Evolutionary conservation across 192 early-diverging fungal genomes (phyloP).

Genomic region (Pilobolus umbonatus): DNA sequence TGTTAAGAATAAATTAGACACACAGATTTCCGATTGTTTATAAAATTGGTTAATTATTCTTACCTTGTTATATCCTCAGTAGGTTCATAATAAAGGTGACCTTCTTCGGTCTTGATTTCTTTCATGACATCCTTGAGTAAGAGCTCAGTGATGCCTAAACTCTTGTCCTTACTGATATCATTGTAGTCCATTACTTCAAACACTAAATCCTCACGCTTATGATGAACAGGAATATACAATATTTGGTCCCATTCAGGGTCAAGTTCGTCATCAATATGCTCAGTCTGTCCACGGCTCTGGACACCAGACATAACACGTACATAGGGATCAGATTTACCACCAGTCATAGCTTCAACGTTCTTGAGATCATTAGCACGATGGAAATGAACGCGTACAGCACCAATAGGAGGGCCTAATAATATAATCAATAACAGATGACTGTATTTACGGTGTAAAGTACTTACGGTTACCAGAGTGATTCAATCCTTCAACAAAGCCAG

Average conservation of each 20-base stretch:
- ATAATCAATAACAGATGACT: too few species aligned
- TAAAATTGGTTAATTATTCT: slow-evolving; percentile 6
- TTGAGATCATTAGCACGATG: slow-evolving; percentile 68
- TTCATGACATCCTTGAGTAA: slow-evolving; percentile 58
- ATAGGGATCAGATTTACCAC: slow-evolving; percentile 91
- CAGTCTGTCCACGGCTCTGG: slow-evolving; percentile 66
- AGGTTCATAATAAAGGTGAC: slow-evolving; percentile 27
- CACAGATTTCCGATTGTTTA: neutral
- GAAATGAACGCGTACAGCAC: slow-evolving; percentile 74
- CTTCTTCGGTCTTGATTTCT: slow-evolving; percentile 35
- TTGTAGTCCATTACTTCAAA: slow-evolving; percentile 89
- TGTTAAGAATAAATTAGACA: too few species aligned
- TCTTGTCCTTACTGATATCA: slow-evolving; percentile 77
- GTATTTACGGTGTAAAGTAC: slow-evolving; percentile 15
- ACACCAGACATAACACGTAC: slow-evolving; percentile 63
- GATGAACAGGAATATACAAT: slow-evolving; percentile 79
- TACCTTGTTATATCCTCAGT: slow-evolving; percentile 26
- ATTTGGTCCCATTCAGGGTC: slow-evolving; percentile 92
- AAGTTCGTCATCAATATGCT: slow-evolving; percentile 75
- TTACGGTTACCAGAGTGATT: slow-evolving; percentile 42
- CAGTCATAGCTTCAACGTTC: slow-evolving; percentile 79
- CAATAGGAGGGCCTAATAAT: slow-evolving; percentile 55
- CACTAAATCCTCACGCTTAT: slow-evolving; percentile 64
- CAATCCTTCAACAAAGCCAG: slow-evolving; percentile 45
- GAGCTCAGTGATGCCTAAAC: slow-evolving; percentile 69